Evolutionary conservation across 2,329 filamentous ascomycete genomes (phyloP), one percentile per base, ranked within the genome.

Genomic region (Alternaria ethzedia): DNA sequence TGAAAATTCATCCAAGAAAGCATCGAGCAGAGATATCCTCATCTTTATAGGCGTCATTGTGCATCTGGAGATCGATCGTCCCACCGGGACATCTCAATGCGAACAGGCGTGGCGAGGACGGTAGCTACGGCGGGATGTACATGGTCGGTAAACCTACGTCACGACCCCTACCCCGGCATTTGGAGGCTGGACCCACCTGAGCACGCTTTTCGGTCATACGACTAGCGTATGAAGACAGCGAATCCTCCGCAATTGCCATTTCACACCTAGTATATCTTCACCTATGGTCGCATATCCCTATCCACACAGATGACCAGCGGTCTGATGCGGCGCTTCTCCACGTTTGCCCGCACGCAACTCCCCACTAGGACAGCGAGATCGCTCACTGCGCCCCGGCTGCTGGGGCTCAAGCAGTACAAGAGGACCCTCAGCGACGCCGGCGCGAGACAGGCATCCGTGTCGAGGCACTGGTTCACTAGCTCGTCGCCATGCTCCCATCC

Each of bases 321-420:
- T 78, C 79, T 80, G 76, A 83, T 83, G 82, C 82, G 82, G 77
- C 80, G 80, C 75, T 81, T 82, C 69, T 78, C 79, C 64, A 81
- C 79, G 71, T 81, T 77, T 70, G 78, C 75, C 75, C 78, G 79
- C 68, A 68, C 75, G 61, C 79, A 72, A 64, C 64, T 75, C 49
- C 64, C 69, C 51, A 63, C 67, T 58, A 66, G 51, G 41, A 57
- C 66, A 59, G 58, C 65, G 25, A 67, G 65, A 46, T 71, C 69
- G 49, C 71, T 75, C 61, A 64, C 74, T 13, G 63, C 68, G 44
- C 72, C 74, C 56, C 74, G 73, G 51, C 58, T 77, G 43, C 69
- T 78, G 23, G 72, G 72, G 41, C 67, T 78, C 36, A 76, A 72
- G 67, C 77, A 76, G 59, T 77, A 74, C 57, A 75, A 75, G 59